These are phyloP conservation scores for Stephania yunnanensis DNA, from an alignment of 164 flowering plant species.

Conservation along the genomic window DNA sequence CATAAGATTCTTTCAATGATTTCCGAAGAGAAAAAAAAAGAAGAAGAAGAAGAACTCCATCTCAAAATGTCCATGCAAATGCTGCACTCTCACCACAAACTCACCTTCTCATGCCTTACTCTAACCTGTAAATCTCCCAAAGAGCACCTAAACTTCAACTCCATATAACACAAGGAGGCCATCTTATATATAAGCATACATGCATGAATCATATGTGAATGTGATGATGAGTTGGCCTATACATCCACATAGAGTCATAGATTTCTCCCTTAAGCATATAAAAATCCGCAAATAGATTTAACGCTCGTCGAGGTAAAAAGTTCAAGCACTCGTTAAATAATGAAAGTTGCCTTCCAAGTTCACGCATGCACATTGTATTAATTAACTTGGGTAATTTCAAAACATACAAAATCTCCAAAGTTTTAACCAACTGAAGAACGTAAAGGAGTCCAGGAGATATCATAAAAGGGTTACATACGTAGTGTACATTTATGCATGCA, in stretches of 20 bases:
- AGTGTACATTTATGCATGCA: neutral
- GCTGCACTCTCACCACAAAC: constrained; percentile 18
- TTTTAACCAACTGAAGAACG: too few species aligned
- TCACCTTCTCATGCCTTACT: constrained; percentile 16
- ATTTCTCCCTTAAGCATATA: neutral
- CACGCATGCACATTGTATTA: neutral
- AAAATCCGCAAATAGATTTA: too few species aligned
- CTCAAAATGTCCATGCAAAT: constrained; percentile 21
- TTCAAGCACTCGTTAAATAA: too few species aligned
- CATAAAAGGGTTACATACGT: neutral
- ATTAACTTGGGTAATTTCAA: constrained; percentile 1
- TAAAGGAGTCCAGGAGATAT: too few species aligned
- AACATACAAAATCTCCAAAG: neutral
- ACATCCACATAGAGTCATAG: neutral
- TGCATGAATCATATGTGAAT: neutral
- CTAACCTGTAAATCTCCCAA: constrained; percentile 8
- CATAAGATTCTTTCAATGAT: too few species aligned
- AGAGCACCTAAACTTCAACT: constrained; percentile 6
- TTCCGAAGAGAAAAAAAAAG: too few species aligned
- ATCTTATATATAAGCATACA: constrained; percentile 14
- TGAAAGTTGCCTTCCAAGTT: neutral
- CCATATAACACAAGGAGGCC: constrained; percentile 2
- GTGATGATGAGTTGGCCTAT: neutral
- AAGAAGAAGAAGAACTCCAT: neutral
- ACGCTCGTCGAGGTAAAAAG: too few species aligned